Conservation (phyloP, 306 rosid species). For the Cucurbita maxima region DNA sequence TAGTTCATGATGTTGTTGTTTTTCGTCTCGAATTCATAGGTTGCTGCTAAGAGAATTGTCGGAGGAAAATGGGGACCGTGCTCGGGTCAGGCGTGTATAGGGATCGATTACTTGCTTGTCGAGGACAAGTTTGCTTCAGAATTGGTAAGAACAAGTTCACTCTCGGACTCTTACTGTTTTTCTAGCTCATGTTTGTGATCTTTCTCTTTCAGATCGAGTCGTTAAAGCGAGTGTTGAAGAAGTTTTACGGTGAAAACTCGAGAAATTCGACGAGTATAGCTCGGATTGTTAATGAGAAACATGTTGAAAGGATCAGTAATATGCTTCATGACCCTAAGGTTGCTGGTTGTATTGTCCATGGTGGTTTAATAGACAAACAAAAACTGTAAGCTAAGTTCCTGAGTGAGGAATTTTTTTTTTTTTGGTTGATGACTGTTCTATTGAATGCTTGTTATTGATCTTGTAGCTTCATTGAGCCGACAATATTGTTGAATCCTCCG, state of each 20-base stretch:
- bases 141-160: constrained; percentile 31
- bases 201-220: constrained; percentile 34
- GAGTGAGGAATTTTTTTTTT: not conserved
- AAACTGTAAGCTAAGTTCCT: constrained; percentile 29
- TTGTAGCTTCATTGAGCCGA: constrained; percentile 72
- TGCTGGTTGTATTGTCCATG: constrained; percentile 56
- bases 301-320: constrained; percentile 42
- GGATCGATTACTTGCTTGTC: constrained; percentile 61
- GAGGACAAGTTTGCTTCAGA: constrained; percentile 42
- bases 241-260: constrained; percentile 48
- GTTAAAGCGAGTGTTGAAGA: constrained; percentile 33
- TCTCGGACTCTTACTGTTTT: not conserved
- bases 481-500: constrained; percentile 79
- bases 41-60: constrained; percentile 54
- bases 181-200: not conserved
- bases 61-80: constrained; percentile 93
- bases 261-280: constrained; percentile 34
- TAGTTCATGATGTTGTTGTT: not conserved
- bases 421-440: not conserved
- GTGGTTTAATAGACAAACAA: constrained; percentile 57
- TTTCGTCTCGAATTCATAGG: constrained; percentile 17
- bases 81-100: constrained; percentile 79
- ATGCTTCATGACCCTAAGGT: constrained; percentile 61
- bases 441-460: constrained; percentile 6
- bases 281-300: constrained; percentile 42